Conservation (phyloP, 2,329 filamentous ascomycete species). For the Metarhizium robertsii region DNA sequence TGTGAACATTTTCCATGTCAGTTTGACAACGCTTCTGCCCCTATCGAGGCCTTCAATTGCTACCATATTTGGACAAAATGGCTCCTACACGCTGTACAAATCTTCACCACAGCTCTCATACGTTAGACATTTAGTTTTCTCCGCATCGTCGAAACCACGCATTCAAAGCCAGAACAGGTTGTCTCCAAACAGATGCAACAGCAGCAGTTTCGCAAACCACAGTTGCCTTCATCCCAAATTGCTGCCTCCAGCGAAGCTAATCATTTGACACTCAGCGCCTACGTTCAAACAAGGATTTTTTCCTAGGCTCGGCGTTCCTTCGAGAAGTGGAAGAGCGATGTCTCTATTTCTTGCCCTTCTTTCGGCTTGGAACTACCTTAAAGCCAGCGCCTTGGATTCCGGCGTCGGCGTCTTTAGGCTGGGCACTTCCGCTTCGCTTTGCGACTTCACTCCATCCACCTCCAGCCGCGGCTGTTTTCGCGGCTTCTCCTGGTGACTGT, state of each 20-base stretch:
- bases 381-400: slow-evolving; percentile 52
- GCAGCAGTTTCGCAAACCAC: background rate
- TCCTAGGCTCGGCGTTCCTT: slow-evolving; percentile 7
- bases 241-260: background rate
- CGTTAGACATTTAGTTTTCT: background rate
- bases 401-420: slow-evolving; percentile 33
- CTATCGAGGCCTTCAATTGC: background rate
- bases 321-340: slow-evolving; percentile 7
- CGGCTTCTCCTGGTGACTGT: slow-evolving; percentile 46
- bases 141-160: background rate
- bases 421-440: slow-evolving; percentile 63
- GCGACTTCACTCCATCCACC: slow-evolving; percentile 95
- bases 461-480: slow-evolving; percentile 33
- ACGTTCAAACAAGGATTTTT: background rate
- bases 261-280: background rate
- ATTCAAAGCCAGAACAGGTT: background rate
- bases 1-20: background rate
- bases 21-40: background rate
- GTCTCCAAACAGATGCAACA: background rate
- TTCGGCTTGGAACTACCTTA: slow-evolving; percentile 84
- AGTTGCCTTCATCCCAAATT: background rate
- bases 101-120: background rate
- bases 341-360: slow-evolving; percentile 72
- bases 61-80: background rate
- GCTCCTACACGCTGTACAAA: background rate